Evolutionary conservation across 495 filamentous ascomycete species (phyloP).

Genomic region (Terfezia boudieri): DNA sequence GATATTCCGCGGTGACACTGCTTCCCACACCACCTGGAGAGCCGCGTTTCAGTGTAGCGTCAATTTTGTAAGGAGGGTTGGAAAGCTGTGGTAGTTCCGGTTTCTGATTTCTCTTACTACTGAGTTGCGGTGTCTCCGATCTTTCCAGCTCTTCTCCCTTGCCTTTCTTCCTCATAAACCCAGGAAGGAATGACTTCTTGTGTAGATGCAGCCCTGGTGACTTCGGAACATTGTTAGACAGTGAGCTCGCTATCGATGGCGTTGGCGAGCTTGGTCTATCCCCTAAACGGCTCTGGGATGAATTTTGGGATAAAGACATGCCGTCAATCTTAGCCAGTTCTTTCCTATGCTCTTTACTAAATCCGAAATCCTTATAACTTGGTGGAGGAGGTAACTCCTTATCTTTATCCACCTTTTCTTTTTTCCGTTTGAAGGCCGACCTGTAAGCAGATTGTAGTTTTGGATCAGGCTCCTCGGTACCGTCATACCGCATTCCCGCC

Average conservation of each 20-base stretch:
- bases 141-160: background rate
- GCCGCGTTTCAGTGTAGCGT: background rate
- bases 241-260: slow-evolving; percentile 16
- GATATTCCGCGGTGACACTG: background rate
- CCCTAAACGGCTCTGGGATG: slow-evolving; percentile 13
- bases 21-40: background rate
- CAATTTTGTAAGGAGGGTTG: background rate
- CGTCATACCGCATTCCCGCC: slow-evolving; percentile 37
- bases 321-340: slow-evolving; percentile 1
- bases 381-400: slow-evolving; percentile 17
- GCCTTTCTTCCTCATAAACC: slow-evolving; percentile 1
- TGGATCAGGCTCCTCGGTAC: slow-evolving; percentile 22
- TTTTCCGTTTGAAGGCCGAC: background rate
- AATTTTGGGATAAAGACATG: slow-evolving; percentile 14
- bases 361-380: slow-evolving; percentile 4
- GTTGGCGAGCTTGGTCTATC: slow-evolving; percentile 16
- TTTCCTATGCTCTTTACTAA: slow-evolving; percentile 12
- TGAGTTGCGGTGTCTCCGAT: slow-evolving; percentile 5
- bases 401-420: slow-evolving; percentile 23
- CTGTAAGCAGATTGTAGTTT: slow-evolving; percentile 10
- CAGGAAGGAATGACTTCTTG: slow-evolving; percentile 7
- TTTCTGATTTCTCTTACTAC: slow-evolving; percentile 4
- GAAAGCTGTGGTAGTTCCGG: background rate
- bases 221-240: slow-evolving; percentile 15
- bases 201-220: slow-evolving; percentile 10